Base-by-base conservation (phyloP, 331 rosid genomes). In the Spiraea crenata region DNA sequence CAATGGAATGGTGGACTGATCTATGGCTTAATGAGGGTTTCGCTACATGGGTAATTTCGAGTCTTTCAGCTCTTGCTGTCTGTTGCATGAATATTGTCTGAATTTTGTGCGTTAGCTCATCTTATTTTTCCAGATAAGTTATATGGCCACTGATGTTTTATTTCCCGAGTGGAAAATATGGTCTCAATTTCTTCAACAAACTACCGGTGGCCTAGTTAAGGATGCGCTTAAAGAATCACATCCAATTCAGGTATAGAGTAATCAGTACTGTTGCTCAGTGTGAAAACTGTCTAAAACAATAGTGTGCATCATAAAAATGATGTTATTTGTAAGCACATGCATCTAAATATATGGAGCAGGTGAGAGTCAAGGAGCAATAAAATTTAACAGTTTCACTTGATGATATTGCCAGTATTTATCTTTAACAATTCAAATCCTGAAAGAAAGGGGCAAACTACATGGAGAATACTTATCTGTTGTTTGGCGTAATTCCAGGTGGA, bases 1-100 rank as follows among this genome's bases (percentile, higher is more conserved):
- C 96, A 17, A 89, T 87, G 98, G 98, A 88, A 76, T 89, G 96
- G 98, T 89, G 98, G 96, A 82, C 84, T 46, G 82, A 92, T 85
- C 80, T 89, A 70, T 92, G 96, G 95, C 85, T 92, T 74, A 89
- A 89, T 71, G 96, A 92, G 78, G 98, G 96, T 20, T 92, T 92
- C 81, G 96, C 95, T 10, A 92, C 95, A 71, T 89, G 96, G 95
- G 96, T 92, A 87, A 63, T 67, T 73, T 70, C 25, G 5, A 62
- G 50, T 34, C 70, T 49, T 49, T 46, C 57, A 67, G 20, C 62
- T 49, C 57, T 14, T 9, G 49, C 5, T 45, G 42, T 39, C 48
- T 59, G 8, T 25, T 45, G 9, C 19, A 25, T 2, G 41, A 5
- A 52, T 38, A n/a, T 37, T 69, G 11, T 55, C 40, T 69, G n/a